These are phyloP conservation scores for Coemansia reversa DNA, from an alignment of 192 early-diverging fungal species.

Conservation along the genomic window DNA sequence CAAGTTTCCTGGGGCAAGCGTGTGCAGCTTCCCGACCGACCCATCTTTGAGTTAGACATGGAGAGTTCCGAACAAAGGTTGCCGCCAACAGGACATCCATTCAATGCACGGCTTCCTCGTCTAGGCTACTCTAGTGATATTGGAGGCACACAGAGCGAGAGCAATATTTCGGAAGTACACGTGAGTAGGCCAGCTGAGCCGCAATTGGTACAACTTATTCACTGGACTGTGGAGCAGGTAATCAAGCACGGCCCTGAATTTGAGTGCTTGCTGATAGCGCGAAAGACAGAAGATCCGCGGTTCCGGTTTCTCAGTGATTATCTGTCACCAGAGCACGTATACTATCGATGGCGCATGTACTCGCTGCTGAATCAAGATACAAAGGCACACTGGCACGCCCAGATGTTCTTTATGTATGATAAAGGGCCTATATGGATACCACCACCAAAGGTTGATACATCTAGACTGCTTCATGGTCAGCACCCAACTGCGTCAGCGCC, in stretches of 20 bases:
- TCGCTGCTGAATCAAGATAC: constrained; percentile 85
- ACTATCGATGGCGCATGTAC: constrained; percentile 92
- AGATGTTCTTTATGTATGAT: constrained; percentile 87
- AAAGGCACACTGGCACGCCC: constrained; percentile 65
- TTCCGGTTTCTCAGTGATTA: constrained; percentile 76
- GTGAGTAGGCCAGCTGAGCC: constrained; percentile 63
- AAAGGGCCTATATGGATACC: constrained; percentile 82
- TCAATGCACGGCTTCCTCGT: constrained; percentile 26
- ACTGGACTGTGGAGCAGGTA: constrained; percentile 82
- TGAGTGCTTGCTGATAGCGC: constrained; percentile 66
- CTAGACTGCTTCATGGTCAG: background rate
- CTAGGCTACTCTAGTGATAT: background rate
- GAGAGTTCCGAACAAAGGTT: constrained; percentile 4
- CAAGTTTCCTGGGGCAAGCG: constrained; percentile 84
- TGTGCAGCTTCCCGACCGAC: constrained; percentile 68
- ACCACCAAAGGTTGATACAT: constrained; percentile 58
- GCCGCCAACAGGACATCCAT: constrained; percentile 28
- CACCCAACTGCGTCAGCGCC: constrained; percentile 55
- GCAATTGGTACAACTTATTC: constrained; percentile 63
- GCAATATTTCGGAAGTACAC: constrained; percentile 58
- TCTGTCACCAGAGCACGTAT: constrained; percentile 74
- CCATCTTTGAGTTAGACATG: constrained; percentile 57
- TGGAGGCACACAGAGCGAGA: constrained; percentile 6
- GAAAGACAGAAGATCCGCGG: constrained; percentile 61
- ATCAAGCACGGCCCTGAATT: constrained; percentile 72